phyloP scores from a whole-genome alignment of 2,329 filamentous ascomycete species.

The Gaeumannomyces tritici region DNA sequence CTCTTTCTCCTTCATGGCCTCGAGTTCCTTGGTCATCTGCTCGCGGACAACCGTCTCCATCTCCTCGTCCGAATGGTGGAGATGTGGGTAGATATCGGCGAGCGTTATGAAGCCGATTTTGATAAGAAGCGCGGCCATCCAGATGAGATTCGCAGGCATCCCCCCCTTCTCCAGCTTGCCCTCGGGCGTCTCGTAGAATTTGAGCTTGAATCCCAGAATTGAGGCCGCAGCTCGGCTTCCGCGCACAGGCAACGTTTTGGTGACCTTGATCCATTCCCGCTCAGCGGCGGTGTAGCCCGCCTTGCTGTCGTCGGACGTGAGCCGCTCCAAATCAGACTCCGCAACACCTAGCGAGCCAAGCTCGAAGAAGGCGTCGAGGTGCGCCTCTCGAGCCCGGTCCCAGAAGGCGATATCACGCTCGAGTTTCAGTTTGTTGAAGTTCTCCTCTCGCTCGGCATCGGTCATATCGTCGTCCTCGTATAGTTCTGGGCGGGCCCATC shows the following conservation, averaged over 20 bases:
- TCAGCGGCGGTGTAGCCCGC: conserved; percentile 49
- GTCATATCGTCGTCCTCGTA: conserved; percentile 39
- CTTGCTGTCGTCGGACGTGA: conserved; percentile 31
- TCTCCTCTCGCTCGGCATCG: conserved; percentile 64
- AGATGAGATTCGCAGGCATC: conserved; percentile 86
- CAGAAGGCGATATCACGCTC: conserved; percentile 71
- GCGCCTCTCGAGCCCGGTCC: conserved; percentile 64
- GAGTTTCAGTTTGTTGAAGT: conserved; percentile 45
- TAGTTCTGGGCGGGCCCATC: conserved; percentile 73
- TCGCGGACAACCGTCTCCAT: conserved; percentile 51
- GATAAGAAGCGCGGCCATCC: conserved; percentile 82
- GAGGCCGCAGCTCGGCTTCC: conserved; percentile 92
- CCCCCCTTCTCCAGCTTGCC: conserved; percentile 48
- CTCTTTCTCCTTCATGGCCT: conserved; percentile 63
- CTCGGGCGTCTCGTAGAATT: conserved; percentile 69
- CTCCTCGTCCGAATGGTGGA: conserved; percentile 74
- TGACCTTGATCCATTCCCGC: conserved; percentile 68
- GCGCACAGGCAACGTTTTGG: conserved; percentile 69
- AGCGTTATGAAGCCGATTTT: conserved; percentile 97
- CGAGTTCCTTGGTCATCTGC: conserved; percentile 64
- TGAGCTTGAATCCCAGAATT: conserved; percentile 90
- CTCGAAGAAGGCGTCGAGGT: conserved; percentile 82
- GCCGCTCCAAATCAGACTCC: conserved; percentile 42
- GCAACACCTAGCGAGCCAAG: conserved; percentile 64
- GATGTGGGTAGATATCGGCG: conserved; percentile 80